Percentiles rank a stretch among this genome's conserved stretches.
These are phyloP conservation scores for Suhomyces xylopsoci DNA, from an alignment of 805 yeast species.

Conservation along the genomic window DNA sequence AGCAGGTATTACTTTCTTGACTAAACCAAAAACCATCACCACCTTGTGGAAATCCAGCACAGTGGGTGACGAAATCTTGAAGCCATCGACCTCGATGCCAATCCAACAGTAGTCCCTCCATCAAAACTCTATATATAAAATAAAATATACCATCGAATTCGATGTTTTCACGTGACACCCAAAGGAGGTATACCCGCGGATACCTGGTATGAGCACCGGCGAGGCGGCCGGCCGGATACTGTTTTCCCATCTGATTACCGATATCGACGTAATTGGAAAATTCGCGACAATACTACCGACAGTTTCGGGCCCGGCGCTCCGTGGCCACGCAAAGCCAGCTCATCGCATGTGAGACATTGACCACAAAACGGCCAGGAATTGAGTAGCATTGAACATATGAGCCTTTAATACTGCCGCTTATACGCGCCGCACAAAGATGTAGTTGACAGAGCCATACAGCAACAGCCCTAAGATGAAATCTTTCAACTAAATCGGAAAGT, in stretches of 20 bases:
- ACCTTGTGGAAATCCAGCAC: constrained; percentile 59
- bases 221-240: not conserved
- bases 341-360: not conserved
- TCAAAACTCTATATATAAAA: not conserved
- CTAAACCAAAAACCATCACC: constrained; percentile 75
- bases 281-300: not conserved
- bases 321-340: not conserved
- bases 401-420: not conserved
- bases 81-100: constrained; percentile 68
- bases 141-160: not conserved
- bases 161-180: not conserved
- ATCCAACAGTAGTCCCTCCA: constrained; percentile 41
- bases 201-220: not conserved
- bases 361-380: not conserved
- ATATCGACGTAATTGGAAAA: not conserved
- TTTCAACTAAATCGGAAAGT: not conserved
- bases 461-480: not conserved
- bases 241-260: not conserved
- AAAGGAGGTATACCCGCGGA: not conserved
- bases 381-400: not conserved
- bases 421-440: not conserved
- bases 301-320: not conserved
- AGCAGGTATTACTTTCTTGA: constrained; percentile 68
- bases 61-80: constrained; percentile 42
- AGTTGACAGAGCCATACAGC: not conserved